Conservation (phyloP, 352 stramenopile genomes). For the Phytophthora sansomeana region DNA sequence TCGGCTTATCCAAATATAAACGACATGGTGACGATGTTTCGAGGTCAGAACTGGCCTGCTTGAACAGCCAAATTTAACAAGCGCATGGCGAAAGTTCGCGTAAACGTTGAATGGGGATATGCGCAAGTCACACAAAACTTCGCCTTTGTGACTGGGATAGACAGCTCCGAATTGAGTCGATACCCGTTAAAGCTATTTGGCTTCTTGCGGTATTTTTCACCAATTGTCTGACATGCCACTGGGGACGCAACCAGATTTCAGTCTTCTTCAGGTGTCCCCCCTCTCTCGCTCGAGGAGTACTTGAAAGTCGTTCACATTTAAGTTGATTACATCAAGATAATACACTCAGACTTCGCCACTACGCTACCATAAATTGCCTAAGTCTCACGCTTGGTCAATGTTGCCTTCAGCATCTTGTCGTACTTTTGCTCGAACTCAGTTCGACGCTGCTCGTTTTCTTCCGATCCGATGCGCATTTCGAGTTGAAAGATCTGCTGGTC, state of each 20-base stretch:
- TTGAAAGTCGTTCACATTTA: too few relatives aligned
- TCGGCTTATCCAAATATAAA: constrained; percentile 4
- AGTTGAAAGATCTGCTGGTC: background rate
- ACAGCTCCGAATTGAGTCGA: background rate
- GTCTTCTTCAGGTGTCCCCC: background rate
- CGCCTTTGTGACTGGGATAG: constrained; percentile 7
- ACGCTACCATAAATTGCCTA: too few relatives aligned
- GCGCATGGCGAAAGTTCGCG: background rate
- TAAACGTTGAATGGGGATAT: constrained; percentile 6
- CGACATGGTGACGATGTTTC: constrained; percentile 9
- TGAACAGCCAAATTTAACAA: background rate
- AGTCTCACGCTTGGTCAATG: too few relatives aligned
- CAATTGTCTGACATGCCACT: constrained; percentile 3
- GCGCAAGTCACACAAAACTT: constrained; percentile 3
- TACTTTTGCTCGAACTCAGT: too few relatives aligned
- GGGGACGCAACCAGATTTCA: background rate
- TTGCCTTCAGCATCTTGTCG: too few relatives aligned
- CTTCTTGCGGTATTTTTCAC: constrained; percentile 4
- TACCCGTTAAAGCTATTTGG: background rate
- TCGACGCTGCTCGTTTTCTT: background rate
- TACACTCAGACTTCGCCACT: too few relatives aligned
- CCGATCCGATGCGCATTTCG: background rate
- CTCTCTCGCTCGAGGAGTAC: constrained; percentile 2
- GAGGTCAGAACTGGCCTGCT: background rate
- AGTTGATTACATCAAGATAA: too few relatives aligned